Percentiles rank a stretch among this genome's conserved stretches.
phyloP scores from a whole-genome alignment of 306 rosid species.

The Cucurbita moschata region DNA sequence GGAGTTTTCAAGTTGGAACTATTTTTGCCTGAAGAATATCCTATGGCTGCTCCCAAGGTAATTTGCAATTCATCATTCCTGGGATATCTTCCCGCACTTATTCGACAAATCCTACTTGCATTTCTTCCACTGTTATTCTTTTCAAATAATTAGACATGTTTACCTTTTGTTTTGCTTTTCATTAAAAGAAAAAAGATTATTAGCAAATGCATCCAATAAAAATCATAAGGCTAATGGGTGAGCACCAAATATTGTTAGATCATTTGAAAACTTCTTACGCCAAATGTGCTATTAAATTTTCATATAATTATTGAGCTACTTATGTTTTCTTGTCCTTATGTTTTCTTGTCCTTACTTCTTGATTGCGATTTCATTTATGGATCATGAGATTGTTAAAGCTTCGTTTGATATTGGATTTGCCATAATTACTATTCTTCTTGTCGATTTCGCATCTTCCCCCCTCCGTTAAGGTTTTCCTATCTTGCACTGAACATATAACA shows the following conservation, averaged over 20 bases:
- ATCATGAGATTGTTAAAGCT: not conserved
- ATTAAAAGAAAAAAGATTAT: not conserved
- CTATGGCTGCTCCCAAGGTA: constrained; percentile 99
- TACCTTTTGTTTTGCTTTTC: not conserved
- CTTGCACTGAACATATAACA: not conserved
- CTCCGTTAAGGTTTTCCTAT: not conserved
- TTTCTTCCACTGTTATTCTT: not conserved
- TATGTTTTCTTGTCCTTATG: not conserved
- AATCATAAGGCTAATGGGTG: not conserved
- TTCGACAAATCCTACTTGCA: not conserved
- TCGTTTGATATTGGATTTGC: not conserved
- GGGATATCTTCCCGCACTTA: not conserved
- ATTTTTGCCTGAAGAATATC: constrained; percentile 96
- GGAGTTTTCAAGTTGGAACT: constrained; percentile 96
- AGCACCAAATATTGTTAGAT: not conserved
- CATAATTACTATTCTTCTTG: not conserved
- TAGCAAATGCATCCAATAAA: not conserved
- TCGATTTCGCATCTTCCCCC: not conserved
- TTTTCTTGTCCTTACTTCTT: not conserved
- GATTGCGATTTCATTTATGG: not conserved
- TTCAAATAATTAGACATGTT: not conserved
- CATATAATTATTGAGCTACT: not conserved
- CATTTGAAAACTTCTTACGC: not conserved
- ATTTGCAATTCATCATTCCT: constrained; percentile 10
- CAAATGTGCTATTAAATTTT: not conserved